Conservation (phyloP, 106 monocot species). For the Platanthera zijinensis region DNA sequence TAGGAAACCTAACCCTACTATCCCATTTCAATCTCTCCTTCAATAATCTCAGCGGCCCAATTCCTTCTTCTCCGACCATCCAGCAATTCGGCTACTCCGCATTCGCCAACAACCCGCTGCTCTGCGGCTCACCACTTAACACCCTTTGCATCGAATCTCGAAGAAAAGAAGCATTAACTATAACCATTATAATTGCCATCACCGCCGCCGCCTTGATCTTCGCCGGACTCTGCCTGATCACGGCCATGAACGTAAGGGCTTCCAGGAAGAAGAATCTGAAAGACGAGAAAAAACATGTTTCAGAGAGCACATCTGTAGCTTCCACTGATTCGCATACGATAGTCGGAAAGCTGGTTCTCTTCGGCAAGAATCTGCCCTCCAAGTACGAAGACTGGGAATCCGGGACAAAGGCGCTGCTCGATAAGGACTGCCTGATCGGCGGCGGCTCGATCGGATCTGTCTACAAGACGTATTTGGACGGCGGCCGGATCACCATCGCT, state of each 20-base stretch:
- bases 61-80: constrained; percentile 40
- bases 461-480: constrained; percentile 68
- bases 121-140: constrained; percentile 73
- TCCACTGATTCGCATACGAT: constrained; percentile 43
- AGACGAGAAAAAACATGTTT: constrained; percentile 49
- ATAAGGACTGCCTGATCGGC: constrained; percentile 77
- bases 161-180: constrained; percentile 30
- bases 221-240: constrained; percentile 63
- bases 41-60: constrained; percentile 71
- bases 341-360: constrained; percentile 91
- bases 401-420: constrained; percentile 79
- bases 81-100: constrained; percentile 48
- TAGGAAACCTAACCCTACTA: constrained; percentile 41
- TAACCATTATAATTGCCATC: constrained; percentile 62
- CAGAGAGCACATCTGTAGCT: constrained; percentile 46
- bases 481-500: constrained; percentile 56
- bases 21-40: constrained; percentile 73
- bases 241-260: constrained; percentile 48
- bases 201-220: constrained; percentile 64
- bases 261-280: constrained; percentile 29
- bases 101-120: constrained; percentile 58
- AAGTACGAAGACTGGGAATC: constrained; percentile 93
- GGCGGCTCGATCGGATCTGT: constrained; percentile 81
- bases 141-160: constrained; percentile 22
- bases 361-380: constrained; percentile 86